Evolutionary conservation across 805 yeast genomes (phyloP).

Genomic region (Saturnispora mendoncae): DNA sequence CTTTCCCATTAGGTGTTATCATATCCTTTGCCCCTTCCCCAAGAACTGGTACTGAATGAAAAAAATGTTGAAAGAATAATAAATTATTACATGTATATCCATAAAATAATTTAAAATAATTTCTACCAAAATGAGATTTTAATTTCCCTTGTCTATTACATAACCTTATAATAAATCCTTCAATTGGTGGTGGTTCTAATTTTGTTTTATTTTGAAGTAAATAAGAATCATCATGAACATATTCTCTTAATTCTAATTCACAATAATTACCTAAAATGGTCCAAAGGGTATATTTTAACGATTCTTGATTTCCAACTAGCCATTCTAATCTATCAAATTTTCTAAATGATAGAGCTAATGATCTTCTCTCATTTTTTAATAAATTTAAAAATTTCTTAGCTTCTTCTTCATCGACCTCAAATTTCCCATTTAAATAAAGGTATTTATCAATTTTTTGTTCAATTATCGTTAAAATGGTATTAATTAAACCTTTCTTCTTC

Average conservation of each 20-base stretch:
- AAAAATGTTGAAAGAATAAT: constrained; percentile 48
- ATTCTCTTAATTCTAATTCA: constrained; percentile 52
- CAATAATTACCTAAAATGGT: constrained; percentile 37
- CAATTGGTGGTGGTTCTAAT: constrained; percentile 64
- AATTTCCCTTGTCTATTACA: constrained; percentile 41
- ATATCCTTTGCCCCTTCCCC: constrained; percentile 1
- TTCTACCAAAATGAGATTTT: constrained; percentile 22
- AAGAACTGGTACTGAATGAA: constrained; percentile 54
- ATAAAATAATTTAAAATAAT: constrained; percentile 49
- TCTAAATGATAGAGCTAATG: constrained; percentile 43
- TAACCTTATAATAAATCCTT: constrained; percentile 65
- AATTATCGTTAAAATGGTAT: constrained; percentile 33
- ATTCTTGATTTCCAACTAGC: constrained; percentile 40
- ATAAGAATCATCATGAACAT: constrained; percentile 32
- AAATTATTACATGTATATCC: constrained; percentile 54
- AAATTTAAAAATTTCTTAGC: constrained; percentile 14
- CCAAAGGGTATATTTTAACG: constrained; percentile 36
- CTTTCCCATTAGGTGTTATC: constrained; percentile 31
- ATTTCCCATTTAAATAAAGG: constrained; percentile 4
- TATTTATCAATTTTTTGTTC: constrained; percentile 25
- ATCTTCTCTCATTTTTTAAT: constrained; percentile 21
- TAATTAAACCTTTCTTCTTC: constrained; percentile 25
- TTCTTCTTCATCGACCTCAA: not conserved
- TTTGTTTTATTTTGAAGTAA: constrained; percentile 21
- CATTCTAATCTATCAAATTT: constrained; percentile 71